Base-by-base conservation (phyloP, 768 basidiomycete species). In the Pulveroboletus sp. region DNA sequence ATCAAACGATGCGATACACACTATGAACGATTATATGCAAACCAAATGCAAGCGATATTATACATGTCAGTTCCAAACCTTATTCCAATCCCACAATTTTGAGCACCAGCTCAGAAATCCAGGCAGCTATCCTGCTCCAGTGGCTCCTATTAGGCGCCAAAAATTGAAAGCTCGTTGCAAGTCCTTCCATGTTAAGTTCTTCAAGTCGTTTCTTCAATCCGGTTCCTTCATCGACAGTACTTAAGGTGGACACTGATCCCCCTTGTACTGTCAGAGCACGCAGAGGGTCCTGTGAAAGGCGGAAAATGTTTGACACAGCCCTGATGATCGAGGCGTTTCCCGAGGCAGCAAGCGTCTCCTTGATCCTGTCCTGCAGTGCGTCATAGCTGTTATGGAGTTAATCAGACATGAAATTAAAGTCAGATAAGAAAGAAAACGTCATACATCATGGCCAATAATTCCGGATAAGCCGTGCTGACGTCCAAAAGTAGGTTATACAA, bases 401-500 rank as follows among this genome's bases (percentile, higher is more conserved):
- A 47, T 30, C 49, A 52, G 54, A 43, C 38, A 16, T 34, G 37
- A 43, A 37, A 16, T 37, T 20, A 43, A 23, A 45, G 43, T 19
- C 6, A 7, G 14, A 38, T 46, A 48, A 50, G 34, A 53, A 40
- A 56, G 35, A n/a, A n/a, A n/a, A 31, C 22, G 12, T 80, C 90
- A 52, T 72, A 92, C 90, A 80, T 77, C 63, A 89, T 75, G 2
- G 81, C 71, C 20, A 91, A 73, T 19, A 83, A 76, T 17, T 92
- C 87, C 1, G 91, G 91, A 65, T 81, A 86, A 9, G 73, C 67
- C 7, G 70, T 68, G 14, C 82, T 79, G 13, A 91, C 77, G 36
- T 91, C 85, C 26, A 87, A 80, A 26, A 96, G 74, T 27, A 95
- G 64, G 40, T 76, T 76, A 65, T 86, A 93, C 38, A 94, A 66